phyloP scores from a whole-genome alignment of 1,284 basidiomycete genomes.

The Puccinia coronata region DNA sequence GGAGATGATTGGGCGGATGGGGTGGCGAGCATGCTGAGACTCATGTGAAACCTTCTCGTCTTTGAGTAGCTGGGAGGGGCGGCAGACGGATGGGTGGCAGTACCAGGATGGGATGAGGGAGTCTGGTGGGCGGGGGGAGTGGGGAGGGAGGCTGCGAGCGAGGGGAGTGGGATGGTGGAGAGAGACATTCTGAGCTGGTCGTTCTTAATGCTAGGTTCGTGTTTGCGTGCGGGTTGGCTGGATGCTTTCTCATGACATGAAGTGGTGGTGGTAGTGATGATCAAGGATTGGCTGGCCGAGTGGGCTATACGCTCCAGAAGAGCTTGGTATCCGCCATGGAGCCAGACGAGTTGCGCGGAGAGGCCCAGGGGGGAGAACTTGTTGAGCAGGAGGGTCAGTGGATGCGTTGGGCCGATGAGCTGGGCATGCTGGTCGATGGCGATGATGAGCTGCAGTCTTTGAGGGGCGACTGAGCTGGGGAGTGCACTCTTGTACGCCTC shows the following conservation, averaged over 20 bases:
- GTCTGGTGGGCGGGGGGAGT: not conserved
- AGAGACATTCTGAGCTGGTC: conserved; percentile 33
- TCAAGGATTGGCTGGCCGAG: not conserved
- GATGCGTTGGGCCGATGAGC: conserved; percentile 56
- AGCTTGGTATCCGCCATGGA: conserved; percentile 56
- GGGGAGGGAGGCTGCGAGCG: conserved; percentile 25
- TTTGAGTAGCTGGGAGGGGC: not conserved
- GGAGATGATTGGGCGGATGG: not conserved
- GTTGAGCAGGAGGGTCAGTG: conserved; percentile 56
- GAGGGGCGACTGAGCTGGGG: not conserved
- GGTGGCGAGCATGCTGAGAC: conserved; percentile 11
- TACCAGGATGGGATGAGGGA: not conserved
- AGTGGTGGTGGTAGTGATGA: not conserved
- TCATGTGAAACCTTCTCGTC: not conserved
- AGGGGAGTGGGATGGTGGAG: not conserved
- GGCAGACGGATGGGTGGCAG: not conserved
- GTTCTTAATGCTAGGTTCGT: not conserved
- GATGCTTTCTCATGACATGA: no score
- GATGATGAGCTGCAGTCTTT: conserved; percentile 9
- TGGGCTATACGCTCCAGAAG: conserved; percentile 20
- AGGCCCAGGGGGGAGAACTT: conserved; percentile 57
- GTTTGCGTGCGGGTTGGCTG: no score
- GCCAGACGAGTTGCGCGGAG: conserved; percentile 56
- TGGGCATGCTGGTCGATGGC: conserved; percentile 30
- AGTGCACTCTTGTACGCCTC: conserved; percentile 1